Percentiles rank a stretch among this genome's conserved stretches.
These are phyloP conservation scores for Termitomyces sp. DNA, from an alignment of 768 basidiomycete species.

Conservation along the genomic window DNA sequence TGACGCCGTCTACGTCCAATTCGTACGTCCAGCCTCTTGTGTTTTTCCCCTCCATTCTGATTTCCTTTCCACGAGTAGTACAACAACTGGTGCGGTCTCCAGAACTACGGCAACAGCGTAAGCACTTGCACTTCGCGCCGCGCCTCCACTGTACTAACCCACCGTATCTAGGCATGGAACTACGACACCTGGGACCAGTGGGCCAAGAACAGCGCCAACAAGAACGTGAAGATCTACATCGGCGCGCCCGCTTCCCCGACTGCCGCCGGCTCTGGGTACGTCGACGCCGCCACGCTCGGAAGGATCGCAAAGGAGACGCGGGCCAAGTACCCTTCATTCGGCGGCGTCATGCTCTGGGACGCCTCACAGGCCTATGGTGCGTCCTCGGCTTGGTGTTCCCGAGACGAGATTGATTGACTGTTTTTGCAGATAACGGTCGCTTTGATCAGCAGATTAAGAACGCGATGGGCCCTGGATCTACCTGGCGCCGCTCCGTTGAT, in stretches of 20 bases:
- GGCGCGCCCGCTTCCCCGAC: constrained; percentile 46
- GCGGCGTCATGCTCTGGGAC: constrained; percentile 42
- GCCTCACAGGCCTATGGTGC: constrained; percentile 33
- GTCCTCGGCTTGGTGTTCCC: neutral
- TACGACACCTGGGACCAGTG: constrained; percentile 45
- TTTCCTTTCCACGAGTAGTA: constrained; percentile 10
- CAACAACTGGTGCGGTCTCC: constrained; percentile 23
- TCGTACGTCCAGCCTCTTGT: constrained; percentile 14
- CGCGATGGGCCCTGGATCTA: constrained; percentile 20
- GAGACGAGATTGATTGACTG: neutral
- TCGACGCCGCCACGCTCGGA: constrained; percentile 33
- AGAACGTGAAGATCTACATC: constrained; percentile 48
- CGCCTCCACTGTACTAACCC: neutral
- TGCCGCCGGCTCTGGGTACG: constrained; percentile 47
- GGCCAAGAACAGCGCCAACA: constrained; percentile 47
- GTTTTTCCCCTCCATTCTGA: neutral
- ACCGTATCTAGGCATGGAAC: constrained; percentile 31
- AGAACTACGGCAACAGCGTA: constrained; percentile 34
- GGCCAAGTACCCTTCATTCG: constrained; percentile 45
- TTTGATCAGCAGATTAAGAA: constrained; percentile 37
- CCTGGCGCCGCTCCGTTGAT: neutral
- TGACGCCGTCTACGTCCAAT: constrained; percentile 64
- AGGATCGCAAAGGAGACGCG: constrained; percentile 33
- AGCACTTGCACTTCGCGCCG: neutral
- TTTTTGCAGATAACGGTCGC: constrained; percentile 27